Percentiles rank a stretch among this genome's conserved stretches.
phyloP scores from a whole-genome alignment of 2,329 filamentous ascomycete genomes.

The Diatrype stigma region DNA sequence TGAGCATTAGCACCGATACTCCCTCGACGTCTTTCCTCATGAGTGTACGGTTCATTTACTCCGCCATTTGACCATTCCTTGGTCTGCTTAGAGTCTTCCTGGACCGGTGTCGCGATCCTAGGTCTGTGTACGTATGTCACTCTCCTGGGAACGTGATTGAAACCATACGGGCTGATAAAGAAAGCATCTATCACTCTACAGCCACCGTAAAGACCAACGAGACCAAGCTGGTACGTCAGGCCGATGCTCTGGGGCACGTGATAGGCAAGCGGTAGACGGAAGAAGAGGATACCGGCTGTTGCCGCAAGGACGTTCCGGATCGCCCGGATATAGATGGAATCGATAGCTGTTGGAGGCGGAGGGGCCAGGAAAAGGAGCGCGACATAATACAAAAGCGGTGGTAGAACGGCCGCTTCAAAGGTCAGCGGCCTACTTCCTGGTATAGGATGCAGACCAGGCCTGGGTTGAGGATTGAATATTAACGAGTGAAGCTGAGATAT shows the following conservation, averaged over 20 bases:
- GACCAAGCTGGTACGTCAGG: conserved; percentile 39
- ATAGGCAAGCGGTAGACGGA: conserved; percentile 36
- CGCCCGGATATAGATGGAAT: conserved; percentile 22
- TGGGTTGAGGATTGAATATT: conserved; percentile 27
- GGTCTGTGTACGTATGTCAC: conserved; percentile 35
- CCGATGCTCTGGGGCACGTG: conserved; percentile 39
- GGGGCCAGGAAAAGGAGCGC: conserved; percentile 37
- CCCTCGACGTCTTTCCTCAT: neutral
- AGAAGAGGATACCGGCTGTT: conserved; percentile 33
- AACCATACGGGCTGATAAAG: conserved; percentile 37
- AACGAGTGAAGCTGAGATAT: conserved; percentile 6
- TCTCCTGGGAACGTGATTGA: conserved; percentile 35
- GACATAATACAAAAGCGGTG: conserved; percentile 37
- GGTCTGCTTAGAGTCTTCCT: conserved; percentile 6
- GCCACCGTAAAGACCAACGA: conserved; percentile 38
- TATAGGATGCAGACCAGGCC: conserved; percentile 35
- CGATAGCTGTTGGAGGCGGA: conserved; percentile 30
- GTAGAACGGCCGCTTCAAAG: conserved; percentile 32
- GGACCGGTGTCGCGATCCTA: conserved; percentile 23
- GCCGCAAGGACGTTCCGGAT: conserved; percentile 34
- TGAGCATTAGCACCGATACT: neutral
- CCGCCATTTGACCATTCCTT: conserved; percentile 13
- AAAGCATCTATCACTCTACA: conserved; percentile 38
- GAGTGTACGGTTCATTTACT: conserved; percentile 8
- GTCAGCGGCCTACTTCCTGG: conserved; percentile 36